Percentiles rank a stretch among this genome's conserved stretches.
phyloP scores from a whole-genome alignment of 2,329 filamentous ascomycete genomes.

The Cercospora sp. region DNA sequence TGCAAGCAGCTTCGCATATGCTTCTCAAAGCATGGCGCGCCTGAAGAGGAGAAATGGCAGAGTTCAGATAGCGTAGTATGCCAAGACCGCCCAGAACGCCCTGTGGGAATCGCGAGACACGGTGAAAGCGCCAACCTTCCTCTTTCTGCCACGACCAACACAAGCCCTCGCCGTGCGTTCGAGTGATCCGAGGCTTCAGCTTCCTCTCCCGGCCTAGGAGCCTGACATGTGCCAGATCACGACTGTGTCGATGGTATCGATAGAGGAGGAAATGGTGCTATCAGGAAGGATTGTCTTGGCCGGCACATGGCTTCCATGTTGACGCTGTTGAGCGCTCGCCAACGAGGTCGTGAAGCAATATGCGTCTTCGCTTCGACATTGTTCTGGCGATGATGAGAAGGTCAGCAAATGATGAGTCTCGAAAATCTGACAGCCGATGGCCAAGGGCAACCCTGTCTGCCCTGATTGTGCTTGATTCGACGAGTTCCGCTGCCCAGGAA shows the following conservation, averaged over 20 bases:
- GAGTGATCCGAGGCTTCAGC: background rate
- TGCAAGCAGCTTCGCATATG: background rate
- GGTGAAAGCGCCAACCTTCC: constrained; percentile 5
- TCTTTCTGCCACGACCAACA: constrained; percentile 9
- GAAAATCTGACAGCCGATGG: background rate
- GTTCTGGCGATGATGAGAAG: no score
- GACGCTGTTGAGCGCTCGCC: no score
- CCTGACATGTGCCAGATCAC: background rate
- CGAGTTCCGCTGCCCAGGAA: background rate
- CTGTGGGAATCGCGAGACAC: background rate
- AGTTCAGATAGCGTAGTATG: background rate
- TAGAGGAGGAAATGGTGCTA: background rate
- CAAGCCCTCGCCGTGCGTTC: background rate
- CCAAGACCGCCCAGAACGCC: background rate
- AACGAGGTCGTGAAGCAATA: no score
- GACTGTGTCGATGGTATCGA: background rate
- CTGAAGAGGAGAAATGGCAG: background rate
- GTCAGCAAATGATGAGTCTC: background rate
- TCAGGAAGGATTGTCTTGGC: no score
- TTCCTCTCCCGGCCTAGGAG: background rate
- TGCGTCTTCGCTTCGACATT: no score
- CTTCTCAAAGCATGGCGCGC: background rate
- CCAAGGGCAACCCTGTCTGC: background rate
- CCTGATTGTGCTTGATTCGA: background rate
- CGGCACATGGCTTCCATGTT: no score